Percentiles rank a stretch among this genome's conserved stretches.
Evolutionary conservation across 257 asterid genomes (phyloP).

Genomic region (Solanum ossicruentum): DNA sequence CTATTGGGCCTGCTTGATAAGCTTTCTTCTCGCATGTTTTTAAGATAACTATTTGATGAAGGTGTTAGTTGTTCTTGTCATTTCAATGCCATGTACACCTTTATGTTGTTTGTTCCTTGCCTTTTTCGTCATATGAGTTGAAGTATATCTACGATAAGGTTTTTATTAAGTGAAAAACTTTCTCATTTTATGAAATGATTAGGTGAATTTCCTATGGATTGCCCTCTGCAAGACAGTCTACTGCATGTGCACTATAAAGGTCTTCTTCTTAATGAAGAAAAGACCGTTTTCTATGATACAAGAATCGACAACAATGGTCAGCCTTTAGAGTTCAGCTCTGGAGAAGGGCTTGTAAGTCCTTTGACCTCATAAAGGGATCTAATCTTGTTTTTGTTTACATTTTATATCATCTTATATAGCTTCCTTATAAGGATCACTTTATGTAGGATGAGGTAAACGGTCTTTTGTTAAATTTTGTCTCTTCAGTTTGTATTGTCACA

Average conservation of each 20-base stretch:
- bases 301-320: constrained; percentile 54
- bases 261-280: constrained; percentile 70
- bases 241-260: constrained; percentile 87
- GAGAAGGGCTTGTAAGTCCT: constrained; percentile 92
- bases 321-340: constrained; percentile 93
- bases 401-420: background rate
- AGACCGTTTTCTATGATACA: constrained; percentile 76
- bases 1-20: background rate
- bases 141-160: background rate
- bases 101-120: background rate
- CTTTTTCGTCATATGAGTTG: background rate
- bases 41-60: background rate
- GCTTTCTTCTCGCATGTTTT: background rate
- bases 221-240: constrained; percentile 95
- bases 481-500: background rate
- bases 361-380: constrained; percentile 2
- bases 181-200: constrained; percentile 14
- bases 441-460: background rate
- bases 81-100: background rate
- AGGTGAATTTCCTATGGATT: constrained; percentile 99
- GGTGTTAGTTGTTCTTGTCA: background rate
- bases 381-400: background rate
- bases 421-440: background rate
- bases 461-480: background rate
- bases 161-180: constrained; percentile 2